phyloP scores from a whole-genome alignment of 495 filamentous ascomycete genomes.

The Bathelium albidoporum region DNA sequence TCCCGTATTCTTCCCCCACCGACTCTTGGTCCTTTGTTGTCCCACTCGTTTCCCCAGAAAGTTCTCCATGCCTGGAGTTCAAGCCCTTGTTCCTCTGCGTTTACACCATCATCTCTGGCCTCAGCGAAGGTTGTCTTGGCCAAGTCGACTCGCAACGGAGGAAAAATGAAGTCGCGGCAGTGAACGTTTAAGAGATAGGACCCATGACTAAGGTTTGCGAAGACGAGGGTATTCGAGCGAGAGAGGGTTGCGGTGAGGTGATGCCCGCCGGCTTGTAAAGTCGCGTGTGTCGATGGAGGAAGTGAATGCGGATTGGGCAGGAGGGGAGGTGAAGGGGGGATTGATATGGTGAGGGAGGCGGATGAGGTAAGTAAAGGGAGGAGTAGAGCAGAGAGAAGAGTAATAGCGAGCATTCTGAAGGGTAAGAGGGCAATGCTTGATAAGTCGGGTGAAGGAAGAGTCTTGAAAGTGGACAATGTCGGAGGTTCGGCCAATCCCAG shows the following conservation, averaged over 20 bases:
- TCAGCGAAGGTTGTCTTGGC: conserved; percentile 1
- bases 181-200: conserved; percentile 76
- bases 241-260: conserved; percentile 48
- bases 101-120: conserved; percentile 11
- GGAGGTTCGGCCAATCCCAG: not conserved
- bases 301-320: conserved; percentile 49
- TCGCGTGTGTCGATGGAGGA: conserved; percentile 61
- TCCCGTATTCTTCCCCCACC: conserved; percentile 17
- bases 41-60: conserved; percentile 79
- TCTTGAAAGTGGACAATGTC: not conserved
- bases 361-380: conserved; percentile 17
- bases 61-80: conserved; percentile 67
- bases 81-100: conserved; percentile 32
- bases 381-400: not conserved
- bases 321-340: conserved; percentile 23
- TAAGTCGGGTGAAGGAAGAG: not conserved
- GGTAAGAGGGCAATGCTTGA: not conserved
- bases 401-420: not conserved
- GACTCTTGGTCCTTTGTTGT: conserved; percentile 61
- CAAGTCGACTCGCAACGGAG: conserved; percentile 67
- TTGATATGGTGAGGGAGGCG: conserved; percentile 30
- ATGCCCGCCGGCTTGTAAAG: conserved; percentile 42
- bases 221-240: conserved; percentile 56
- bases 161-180: conserved; percentile 60
- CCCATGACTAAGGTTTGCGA: conserved; percentile 53